phyloP scores from a whole-genome alignment of 257 asterid species.

The Lantana camara region DNA sequence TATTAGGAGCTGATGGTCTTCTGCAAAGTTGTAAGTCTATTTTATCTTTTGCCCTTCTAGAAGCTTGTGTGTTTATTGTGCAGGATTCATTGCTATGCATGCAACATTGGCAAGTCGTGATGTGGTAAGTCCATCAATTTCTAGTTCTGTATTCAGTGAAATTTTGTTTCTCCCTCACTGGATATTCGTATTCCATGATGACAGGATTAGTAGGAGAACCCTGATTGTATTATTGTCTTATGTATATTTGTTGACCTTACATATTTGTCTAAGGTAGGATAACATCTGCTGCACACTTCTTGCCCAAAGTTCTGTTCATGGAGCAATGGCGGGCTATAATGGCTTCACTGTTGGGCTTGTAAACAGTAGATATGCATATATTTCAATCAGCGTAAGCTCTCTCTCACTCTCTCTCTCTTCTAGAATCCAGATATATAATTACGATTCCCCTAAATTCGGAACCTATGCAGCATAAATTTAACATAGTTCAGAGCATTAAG shows the following conservation, averaged over 20 bases:
- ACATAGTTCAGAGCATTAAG: neutral
- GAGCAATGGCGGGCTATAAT: constrained; percentile 97
- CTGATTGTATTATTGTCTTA: constrained; percentile 2
- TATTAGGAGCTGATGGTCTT: constrained; percentile 14
- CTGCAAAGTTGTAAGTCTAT: constrained; percentile 20
- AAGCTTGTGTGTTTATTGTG: constrained; percentile 20
- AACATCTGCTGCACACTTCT: constrained; percentile 97
- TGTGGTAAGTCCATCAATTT: constrained; percentile 88
- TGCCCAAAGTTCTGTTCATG: constrained; percentile 94
- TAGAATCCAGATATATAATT: neutral
- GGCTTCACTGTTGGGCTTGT: constrained; percentile 98
- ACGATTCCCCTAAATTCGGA: neutral
- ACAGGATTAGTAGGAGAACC: constrained; percentile 6
- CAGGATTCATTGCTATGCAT: constrained; percentile 96
- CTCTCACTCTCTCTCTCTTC: no score
- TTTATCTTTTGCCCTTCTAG: neutral
- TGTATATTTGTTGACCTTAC: constrained; percentile 6
- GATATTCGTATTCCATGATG: neutral
- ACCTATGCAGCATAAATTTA: neutral
- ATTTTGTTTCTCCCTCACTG: neutral
- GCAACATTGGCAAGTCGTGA: constrained; percentile 95
- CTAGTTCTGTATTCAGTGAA: neutral
- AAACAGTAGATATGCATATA: constrained; percentile 84
- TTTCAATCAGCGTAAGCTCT: constrained; percentile 80
- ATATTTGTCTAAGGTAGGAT: constrained; percentile 37